Evolutionary conservation across 225 moss, liverwort and hornwort species (phyloP).

Genomic region (Ulota crispa): DNA sequence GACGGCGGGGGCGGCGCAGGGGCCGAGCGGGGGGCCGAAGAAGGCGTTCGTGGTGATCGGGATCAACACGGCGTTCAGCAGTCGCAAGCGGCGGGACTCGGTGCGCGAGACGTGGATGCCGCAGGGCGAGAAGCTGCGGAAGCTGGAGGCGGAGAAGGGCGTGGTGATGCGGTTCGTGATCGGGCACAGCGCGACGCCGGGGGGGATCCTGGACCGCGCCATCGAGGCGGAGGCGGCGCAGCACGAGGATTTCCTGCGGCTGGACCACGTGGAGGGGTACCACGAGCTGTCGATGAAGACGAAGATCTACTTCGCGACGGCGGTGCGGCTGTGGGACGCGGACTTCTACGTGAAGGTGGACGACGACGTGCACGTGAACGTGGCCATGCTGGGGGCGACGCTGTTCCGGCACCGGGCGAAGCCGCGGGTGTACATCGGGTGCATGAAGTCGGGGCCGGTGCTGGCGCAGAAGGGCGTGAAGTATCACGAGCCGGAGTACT

Average conservation of each 20-base stretch:
- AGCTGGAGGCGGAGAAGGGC: slow-evolving; percentile 85
- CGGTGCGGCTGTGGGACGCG: slow-evolving; percentile 85
- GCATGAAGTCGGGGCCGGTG: slow-evolving; percentile 95
- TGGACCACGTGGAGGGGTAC: slow-evolving; percentile 96
- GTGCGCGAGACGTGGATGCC: slow-evolving; percentile 97
- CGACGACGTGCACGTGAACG: slow-evolving; percentile 95
- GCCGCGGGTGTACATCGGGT: slow-evolving; percentile 92
- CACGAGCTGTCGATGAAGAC: slow-evolving; percentile 96
- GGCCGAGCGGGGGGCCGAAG: slow-evolving; percentile 43
- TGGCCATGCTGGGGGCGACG: slow-evolving; percentile 82
- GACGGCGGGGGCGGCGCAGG: slow-evolving; percentile 20
- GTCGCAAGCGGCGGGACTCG: slow-evolving; percentile 84
- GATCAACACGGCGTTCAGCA: slow-evolving; percentile 96
- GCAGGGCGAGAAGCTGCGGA: slow-evolving; percentile 78
- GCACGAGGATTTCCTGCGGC: slow-evolving; percentile 81
- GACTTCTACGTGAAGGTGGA: slow-evolving; percentile 98
- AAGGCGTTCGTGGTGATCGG: slow-evolving; percentile 94
- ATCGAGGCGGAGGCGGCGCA: slow-evolving; percentile 92
- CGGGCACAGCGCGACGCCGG: slow-evolving; percentile 89
- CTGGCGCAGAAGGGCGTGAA: slow-evolving; percentile 63
- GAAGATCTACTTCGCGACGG: slow-evolving; percentile 94
- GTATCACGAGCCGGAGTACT: slow-evolving; percentile 95
- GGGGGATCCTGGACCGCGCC: slow-evolving; percentile 91
- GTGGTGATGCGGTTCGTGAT: slow-evolving; percentile 97
- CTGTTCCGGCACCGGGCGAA: slow-evolving; percentile 77